Evolutionary conservation across 306 rosid species (phyloP).

Genomic region (Phaseolus lunatus): DNA sequence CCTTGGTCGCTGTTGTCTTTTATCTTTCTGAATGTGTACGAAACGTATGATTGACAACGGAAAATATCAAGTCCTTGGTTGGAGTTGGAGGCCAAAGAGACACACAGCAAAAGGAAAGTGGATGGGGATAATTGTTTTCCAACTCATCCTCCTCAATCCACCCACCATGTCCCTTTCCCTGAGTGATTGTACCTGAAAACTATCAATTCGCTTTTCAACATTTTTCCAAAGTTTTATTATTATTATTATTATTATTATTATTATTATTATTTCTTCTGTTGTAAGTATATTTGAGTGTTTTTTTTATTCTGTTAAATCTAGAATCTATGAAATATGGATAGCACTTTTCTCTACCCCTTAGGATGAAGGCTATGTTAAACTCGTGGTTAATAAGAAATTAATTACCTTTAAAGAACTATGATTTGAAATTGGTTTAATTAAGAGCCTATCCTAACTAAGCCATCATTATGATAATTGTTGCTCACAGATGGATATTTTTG

Average conservation of each 20-base stretch:
- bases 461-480: slow-evolving; percentile 5
- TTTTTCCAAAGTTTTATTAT: neutral
- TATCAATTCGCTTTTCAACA: neutral
- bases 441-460: neutral
- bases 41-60: slow-evolving; percentile 37
- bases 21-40: slow-evolving; percentile 13
- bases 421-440: neutral
- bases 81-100: slow-evolving; percentile 27
- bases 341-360: neutral
- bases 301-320: neutral
- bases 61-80: slow-evolving; percentile 28
- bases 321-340: neutral
- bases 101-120: neutral
- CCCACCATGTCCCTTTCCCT: slow-evolving; percentile 38
- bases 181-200: slow-evolving; percentile 2
- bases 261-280: neutral
- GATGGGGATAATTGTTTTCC: slow-evolving; percentile 19
- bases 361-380: neutral
- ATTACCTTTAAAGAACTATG: neutral
- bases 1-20: neutral
- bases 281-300: no score
- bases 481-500: neutral
- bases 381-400: neutral
- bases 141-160: slow-evolving; percentile 32
- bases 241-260: no score